Conservation (phyloP, 2,329 filamentous ascomycete species). For the Macrophomina phaseolina region DNA sequence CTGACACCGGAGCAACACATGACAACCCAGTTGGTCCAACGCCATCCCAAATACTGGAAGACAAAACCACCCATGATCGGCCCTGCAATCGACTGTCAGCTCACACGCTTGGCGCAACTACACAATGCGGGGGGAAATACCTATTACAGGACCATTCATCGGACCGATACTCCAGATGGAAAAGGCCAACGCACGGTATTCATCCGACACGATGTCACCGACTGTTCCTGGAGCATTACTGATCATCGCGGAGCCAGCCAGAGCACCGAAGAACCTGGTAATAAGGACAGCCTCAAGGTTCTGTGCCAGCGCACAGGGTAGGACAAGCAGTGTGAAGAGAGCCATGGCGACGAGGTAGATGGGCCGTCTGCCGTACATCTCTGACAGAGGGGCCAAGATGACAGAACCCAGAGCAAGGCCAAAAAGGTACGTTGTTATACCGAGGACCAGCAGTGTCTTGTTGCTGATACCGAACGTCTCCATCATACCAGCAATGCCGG, state of each 20-base stretch:
- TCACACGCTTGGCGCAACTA: not conserved
- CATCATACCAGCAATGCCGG: constrained; percentile 71
- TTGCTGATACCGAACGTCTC: constrained; percentile 59
- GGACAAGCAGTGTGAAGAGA: constrained; percentile 60
- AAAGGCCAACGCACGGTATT: constrained; percentile 81
- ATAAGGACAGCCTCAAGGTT: constrained; percentile 52
- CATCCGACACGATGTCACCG: constrained; percentile 72
- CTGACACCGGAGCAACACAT: constrained; percentile 66
- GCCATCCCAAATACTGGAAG: constrained; percentile 60
- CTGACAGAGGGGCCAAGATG: constrained; percentile 62
- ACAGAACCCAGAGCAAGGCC: constrained; percentile 57
- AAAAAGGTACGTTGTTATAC: constrained; percentile 58
- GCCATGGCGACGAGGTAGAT: constrained; percentile 58
- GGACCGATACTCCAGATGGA: constrained; percentile 73
- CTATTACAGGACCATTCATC: constrained; percentile 52
- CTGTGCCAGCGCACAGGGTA: constrained; percentile 52
- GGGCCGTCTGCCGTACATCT: constrained; percentile 60
- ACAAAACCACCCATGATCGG: constrained; percentile 62
- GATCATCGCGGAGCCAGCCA: constrained; percentile 67
- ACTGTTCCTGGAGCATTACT: constrained; percentile 78
- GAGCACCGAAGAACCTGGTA: constrained; percentile 57
- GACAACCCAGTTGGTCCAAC: constrained; percentile 81
- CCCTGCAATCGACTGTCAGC: constrained; percentile 56
- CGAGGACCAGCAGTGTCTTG: constrained; percentile 53
- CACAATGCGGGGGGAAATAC: not conserved